Conservation (phyloP, 352 stramenopile species). For the Labyrinthula sp. region DNA sequence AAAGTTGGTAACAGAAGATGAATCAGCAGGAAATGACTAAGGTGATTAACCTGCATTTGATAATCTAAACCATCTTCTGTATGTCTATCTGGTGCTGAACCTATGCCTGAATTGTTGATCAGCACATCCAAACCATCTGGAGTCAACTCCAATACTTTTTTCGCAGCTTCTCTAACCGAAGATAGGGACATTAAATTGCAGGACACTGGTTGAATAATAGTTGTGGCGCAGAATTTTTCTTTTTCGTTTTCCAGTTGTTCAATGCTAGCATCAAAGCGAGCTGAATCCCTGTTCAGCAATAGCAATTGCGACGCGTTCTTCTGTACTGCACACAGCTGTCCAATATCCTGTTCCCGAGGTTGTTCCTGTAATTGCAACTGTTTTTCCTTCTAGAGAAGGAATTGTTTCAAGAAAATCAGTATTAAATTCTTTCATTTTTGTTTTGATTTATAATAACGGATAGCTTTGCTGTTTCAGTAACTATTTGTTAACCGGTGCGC, state of each 20-base stretch:
- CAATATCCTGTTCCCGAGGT: constrained; percentile 4
- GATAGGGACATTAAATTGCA: constrained; percentile 4
- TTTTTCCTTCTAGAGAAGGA: constrained; percentile 1
- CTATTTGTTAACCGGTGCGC: too few species aligned
- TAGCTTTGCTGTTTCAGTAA: too few species aligned
- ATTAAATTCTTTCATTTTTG: too few species aligned
- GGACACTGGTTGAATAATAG: neutral
- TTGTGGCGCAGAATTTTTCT: neutral
- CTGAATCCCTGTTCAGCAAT: neutral
- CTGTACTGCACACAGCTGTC: neutral
- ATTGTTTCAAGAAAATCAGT: too few species aligned
- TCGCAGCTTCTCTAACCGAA: constrained; percentile 19
- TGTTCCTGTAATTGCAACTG: constrained; percentile 6
- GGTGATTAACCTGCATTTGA: constrained; percentile 42
- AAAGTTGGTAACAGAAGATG: constrained; percentile 37
- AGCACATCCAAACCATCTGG: constrained; percentile 40
- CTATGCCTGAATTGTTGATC: constrained; percentile 60
- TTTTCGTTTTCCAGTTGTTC: constrained; percentile 29
- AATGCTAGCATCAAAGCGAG: constrained; percentile 10
- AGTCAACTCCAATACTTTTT: constrained; percentile 22
- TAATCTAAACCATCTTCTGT: constrained; percentile 42
- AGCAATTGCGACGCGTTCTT: neutral
- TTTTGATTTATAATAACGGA: too few species aligned
- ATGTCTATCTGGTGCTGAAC: constrained; percentile 42
- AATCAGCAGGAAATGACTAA: constrained; percentile 41